Evolutionary conservation across 352 stramenopile genomes (phyloP), one percentile per base, ranked within the genome.

Genomic region (Sclerospora graminicola): DNA sequence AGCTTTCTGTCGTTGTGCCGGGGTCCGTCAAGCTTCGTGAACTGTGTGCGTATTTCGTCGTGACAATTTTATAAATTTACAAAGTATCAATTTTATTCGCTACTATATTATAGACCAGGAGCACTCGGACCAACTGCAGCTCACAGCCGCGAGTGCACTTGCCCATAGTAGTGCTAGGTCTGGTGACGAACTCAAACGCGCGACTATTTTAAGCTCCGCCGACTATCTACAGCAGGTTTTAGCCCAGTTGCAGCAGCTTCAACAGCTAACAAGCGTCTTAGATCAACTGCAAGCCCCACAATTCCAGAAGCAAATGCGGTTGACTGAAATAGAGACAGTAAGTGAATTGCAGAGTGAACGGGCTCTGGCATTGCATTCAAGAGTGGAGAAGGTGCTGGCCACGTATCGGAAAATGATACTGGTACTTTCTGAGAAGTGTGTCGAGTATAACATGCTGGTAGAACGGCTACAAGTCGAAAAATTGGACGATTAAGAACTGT

Each of bases 391-490:
- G 2, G 37, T 83, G 41, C n/a, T n/a, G n/a, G n/a, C n/a, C n/a
- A 57, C 60, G 14, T 83, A 86, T 55, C 70, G 81, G 57, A 63
- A 82, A 48, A 72, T 83, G 70, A 66, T 86, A n/a, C n/a, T n/a
- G n/a, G n/a, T n/a, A n/a, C n/a, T n/a, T n/a, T n/a, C n/a, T n/a
- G n/a, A n/a, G n/a, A n/a, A n/a, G n/a, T n/a, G n/a, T n/a, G n/a
- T n/a, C n/a, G n/a, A n/a, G n/a, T n/a, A n/a, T n/a, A n/a, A n/a
- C n/a, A n/a, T n/a, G n/a, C n/a, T n/a, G n/a, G n/a, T n/a, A n/a
- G n/a, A n/a, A n/a, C n/a, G n/a, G n/a, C n/a, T n/a, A n/a, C n/a
- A n/a, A n/a, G n/a, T n/a, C n/a, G n/a, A n/a, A n/a, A n/a, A n/a
- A n/a, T n/a, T n/a, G n/a, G n/a, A n/a, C n/a, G n/a, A n/a, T n/a